Base-by-base conservation (phyloP, 352 stramenopile species). In the Phytophthora hybrid region DNA sequence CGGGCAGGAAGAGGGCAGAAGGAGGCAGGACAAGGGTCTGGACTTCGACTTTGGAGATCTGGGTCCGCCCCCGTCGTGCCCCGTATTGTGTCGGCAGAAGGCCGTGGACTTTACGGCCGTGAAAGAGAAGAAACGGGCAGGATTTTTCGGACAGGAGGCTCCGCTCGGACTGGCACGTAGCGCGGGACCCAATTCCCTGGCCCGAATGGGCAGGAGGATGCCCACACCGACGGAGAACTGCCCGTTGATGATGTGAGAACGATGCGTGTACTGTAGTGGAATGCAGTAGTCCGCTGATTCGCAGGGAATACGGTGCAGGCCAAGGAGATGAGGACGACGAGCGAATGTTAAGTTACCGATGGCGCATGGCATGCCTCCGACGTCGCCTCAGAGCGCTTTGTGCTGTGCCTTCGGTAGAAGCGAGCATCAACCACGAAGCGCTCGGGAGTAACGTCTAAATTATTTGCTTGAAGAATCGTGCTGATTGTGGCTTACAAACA, bases 401-500 rank as follows among this genome's bases (percentile, higher is more conserved):
- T 13, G 37, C 37, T 18, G 11, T 13, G 37, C 37, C 37, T 44
- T 44, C 18, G 16, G 5, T 19, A 53, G 46, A 19, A n/a, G 4
- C 37, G 18, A 46, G 37, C 13, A 46, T n/a, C 37, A 18, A 18
- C 37, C 13, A n/a, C 37, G 37, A 6, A 13, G 13, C 37, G 6
- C 13, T 46, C 37, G 37, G 37, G 5, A 6, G 5, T 46, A 46
- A 46, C 37, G 37, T 46, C 14, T 53, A 53, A 53, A 53, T 53
- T 53, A 53, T 53, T 53, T 19, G 46, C n/a, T 53, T 53, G 46
- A 23, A 52, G 44, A 52, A 52, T 23, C 18, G 44, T 51, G 14
- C 44, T n/a, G 18, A 4, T 52, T 18, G 41, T 13, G 10, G 18
- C 16, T 26, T 23, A 26, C 44, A n/a, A 52, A 52, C 44, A 52